Evolutionary conservation across 2,329 filamentous ascomycete genomes (phyloP).

Genomic region (Phyllosticta citrichinensis): DNA sequence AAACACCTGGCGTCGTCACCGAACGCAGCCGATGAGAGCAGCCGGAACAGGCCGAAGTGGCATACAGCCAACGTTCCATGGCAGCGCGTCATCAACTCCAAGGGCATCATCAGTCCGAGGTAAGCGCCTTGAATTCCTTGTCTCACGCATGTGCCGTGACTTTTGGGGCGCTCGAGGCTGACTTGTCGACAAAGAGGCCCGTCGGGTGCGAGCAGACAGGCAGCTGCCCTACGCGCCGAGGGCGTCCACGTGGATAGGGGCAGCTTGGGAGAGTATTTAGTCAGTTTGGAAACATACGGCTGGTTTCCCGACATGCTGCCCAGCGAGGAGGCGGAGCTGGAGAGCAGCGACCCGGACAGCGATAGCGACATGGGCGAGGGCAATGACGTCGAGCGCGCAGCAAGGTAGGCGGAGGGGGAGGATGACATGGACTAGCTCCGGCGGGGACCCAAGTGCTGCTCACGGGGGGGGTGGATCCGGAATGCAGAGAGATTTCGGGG

Average conservation of each 20-base stretch:
- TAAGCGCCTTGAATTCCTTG: constrained; percentile 30
- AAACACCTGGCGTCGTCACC: constrained; percentile 61
- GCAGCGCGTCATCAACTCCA: constrained; percentile 86
- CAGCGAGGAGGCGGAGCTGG: constrained; percentile 32
- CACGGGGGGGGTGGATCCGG: background rate
- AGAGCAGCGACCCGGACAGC: constrained; percentile 24
- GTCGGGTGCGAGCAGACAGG: constrained; percentile 37
- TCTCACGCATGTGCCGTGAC: constrained; percentile 5
- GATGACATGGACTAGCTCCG: background rate
- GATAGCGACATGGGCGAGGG: background rate
- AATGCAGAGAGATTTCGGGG: background rate
- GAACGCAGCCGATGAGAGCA: constrained; percentile 24
- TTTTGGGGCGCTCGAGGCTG: background rate
- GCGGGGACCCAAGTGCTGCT: background rate
- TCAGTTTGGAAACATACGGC: constrained; percentile 38
- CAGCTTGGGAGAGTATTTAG: constrained; percentile 36
- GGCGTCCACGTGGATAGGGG: constrained; percentile 38
- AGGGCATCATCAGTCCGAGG: constrained; percentile 78
- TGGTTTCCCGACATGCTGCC: constrained; percentile 44
- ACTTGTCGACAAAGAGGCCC: constrained; percentile 27
- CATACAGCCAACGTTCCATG: constrained; percentile 77
- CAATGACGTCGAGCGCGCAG: background rate
- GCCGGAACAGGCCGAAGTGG: constrained; percentile 41
- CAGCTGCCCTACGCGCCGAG: constrained; percentile 35
- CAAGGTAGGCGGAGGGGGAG: background rate